These are phyloP conservation scores for Plasmodium gonderi DNA, from an alignment of 169 alveolate genomes.

Conservation along the genomic window DNA sequence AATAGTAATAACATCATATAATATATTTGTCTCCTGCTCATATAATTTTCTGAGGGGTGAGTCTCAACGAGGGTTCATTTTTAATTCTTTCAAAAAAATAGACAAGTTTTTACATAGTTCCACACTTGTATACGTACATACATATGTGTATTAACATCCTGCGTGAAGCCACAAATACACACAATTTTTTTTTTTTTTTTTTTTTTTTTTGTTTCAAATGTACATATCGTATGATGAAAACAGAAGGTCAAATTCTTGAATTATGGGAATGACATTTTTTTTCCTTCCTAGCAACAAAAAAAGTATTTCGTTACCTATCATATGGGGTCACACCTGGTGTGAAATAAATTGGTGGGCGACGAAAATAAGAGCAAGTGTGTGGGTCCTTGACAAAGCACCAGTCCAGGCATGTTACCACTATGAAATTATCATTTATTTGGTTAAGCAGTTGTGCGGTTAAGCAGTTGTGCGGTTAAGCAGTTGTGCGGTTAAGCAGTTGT, in stretches of 20 bases:
- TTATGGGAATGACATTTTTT: background rate
- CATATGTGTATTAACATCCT: background rate
- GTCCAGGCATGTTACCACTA: background rate
- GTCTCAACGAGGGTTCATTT: slow-evolving; percentile 29
- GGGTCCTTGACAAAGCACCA: background rate
- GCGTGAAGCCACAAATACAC: background rate
- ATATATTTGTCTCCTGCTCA: slow-evolving; percentile 10
- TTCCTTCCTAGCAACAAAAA: background rate
- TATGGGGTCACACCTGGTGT: background rate
- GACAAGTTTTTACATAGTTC: background rate
- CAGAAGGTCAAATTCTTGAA: background rate
- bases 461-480: too few relatives aligned
- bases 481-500: too few relatives aligned
- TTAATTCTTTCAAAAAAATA: background rate
- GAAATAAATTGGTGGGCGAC: background rate
- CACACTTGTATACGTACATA: background rate
- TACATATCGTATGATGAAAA: background rate
- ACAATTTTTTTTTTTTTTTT: background rate
- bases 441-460: too few relatives aligned
- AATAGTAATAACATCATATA: slow-evolving; percentile 60
- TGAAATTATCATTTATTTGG: background rate
- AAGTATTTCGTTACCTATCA: background rate
- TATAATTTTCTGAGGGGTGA: background rate
- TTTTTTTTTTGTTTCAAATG: background rate
- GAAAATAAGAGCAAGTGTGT: background rate